phyloP scores from a whole-genome alignment of 768 basidiomycete genomes.

The Harrya chromipes region DNA sequence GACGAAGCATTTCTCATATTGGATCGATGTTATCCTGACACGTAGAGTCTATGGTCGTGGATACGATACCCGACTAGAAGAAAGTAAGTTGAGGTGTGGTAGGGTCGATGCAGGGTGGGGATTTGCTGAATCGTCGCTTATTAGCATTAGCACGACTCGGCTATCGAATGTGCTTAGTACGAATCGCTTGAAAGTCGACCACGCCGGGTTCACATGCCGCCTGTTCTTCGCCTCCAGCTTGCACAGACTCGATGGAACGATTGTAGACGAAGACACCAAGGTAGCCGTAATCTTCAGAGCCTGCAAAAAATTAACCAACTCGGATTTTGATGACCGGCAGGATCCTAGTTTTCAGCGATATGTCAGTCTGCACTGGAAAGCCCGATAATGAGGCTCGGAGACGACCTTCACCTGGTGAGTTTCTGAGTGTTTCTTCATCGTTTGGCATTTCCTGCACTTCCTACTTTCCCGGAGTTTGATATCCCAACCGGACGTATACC shows the following conservation, averaged over 20 bases:
- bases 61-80: too few species aligned
- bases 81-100: too few species aligned
- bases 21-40: too few species aligned
- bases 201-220: not conserved
- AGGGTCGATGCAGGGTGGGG: too few species aligned
- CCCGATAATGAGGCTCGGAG: slow-evolving; percentile 6
- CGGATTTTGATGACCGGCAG: not conserved
- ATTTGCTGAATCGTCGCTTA: too few species aligned
- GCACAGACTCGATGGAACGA: slow-evolving; percentile 5
- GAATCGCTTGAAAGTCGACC: too few species aligned
- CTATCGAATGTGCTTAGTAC: too few species aligned
- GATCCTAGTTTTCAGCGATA: not conserved
- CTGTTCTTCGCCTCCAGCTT: slow-evolving; percentile 8
- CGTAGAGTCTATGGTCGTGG: too few species aligned
- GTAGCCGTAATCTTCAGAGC: not conserved
- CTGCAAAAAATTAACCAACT: not conserved
- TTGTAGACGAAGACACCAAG: slow-evolving; percentile 7
- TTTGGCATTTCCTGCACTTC: not conserved
- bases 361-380: not conserved
- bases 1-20: too few species aligned
- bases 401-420: slow-evolving; percentile 14
- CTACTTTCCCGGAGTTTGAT: not conserved
- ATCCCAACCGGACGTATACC: not conserved
- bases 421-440: slow-evolving; percentile 4
- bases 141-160: too few species aligned